phyloP scores from a whole-genome alignment of 306 rosid species.

The Malus asiatica region DNA sequence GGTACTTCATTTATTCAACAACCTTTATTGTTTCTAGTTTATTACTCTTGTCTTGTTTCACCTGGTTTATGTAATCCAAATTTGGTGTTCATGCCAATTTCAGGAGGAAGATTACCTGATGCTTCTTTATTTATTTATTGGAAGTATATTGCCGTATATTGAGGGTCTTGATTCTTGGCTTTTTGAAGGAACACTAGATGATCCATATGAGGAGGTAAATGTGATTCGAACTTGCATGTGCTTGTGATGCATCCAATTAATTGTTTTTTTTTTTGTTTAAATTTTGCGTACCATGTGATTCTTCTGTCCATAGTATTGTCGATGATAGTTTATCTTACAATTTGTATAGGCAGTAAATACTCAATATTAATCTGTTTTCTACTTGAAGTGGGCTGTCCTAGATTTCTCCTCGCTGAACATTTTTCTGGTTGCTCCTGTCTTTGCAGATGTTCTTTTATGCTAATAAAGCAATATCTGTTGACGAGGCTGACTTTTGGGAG shows the following conservation, averaged over 20 bases:
- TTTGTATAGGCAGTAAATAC: conserved; percentile 3
- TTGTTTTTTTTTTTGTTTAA: background rate
- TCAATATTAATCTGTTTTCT: conserved; percentile 2
- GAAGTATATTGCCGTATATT: conserved; percentile 78
- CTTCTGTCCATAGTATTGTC: background rate
- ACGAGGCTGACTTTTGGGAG: conserved; percentile 92
- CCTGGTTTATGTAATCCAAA: conserved; percentile 22
- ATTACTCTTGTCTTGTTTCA: conserved; percentile 1
- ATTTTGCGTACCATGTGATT: background rate
- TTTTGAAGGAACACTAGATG: conserved; percentile 92
- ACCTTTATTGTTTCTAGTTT: conserved; percentile 13
- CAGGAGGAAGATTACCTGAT: conserved; percentile 89
- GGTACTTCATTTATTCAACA: conserved; percentile 26
- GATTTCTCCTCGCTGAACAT: conserved; percentile 3
- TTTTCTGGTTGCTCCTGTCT: conserved; percentile 16
- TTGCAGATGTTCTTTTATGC: conserved; percentile 83
- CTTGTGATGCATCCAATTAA: background rate
- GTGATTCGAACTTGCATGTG: conserved; percentile 4
- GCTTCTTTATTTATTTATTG: conserved; percentile 75
- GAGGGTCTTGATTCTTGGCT: conserved; percentile 99
- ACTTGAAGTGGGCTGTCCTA: background rate
- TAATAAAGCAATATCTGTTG: conserved; percentile 59
- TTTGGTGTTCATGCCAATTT: conserved; percentile 20
- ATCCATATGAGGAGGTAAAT: conserved; percentile 90
- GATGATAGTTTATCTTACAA: background rate